Base-by-base conservation (phyloP, 2,329 filamentous ascomycete genomes). In the Monosporascus cannonballus region DNA sequence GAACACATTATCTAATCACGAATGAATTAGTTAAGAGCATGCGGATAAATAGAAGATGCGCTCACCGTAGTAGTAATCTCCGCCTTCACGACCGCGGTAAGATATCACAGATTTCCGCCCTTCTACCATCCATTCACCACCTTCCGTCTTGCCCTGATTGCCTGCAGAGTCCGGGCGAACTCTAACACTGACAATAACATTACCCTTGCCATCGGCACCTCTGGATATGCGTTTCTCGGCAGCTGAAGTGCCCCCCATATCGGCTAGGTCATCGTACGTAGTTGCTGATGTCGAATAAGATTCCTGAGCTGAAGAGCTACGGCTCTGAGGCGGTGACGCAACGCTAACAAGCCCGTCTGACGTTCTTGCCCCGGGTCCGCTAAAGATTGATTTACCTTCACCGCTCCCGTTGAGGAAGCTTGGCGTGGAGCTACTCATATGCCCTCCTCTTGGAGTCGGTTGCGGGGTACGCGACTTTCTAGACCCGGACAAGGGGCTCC, bases 101-200 rank as follows among this genome's bases (percentile, higher is more conserved):
- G 89, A 82, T 52, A 99, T 87, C 38, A 95, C 73, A 18, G 90
- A 87, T 63, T 85, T 85, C 64, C 90, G 85, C 34, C 88, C 87
- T 68, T 96, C 92, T 3, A 99, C 87, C 75, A 90, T 82, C 94
- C 93, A 99, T 66, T 97, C 94, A 30, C 85, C 22, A 20, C 22
- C 83, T 55, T 94, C 89, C 7, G 81, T 73, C 54, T 82, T 80
- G 20, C 63, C 70, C 53, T 77, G 76, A 45, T 82, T 81, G n/a
- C 77, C 76, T 24, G 78, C 82, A 4, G 83, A 79, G 72, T 96
- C 92, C 30, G 94, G 94, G 34, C 94, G 83, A 42, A 97, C 92
- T 66, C 94, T 84, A 38, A 99, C 92, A 67, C 94, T 97, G 61
- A 99, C 93, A 56, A 97, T 72, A 15, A 99, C 93, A 65, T 99